These are phyloP conservation scores for Calcarisporium arbuscula DNA, from an alignment of 2,329 filamentous ascomycete genomes.

Conservation along the genomic window DNA sequence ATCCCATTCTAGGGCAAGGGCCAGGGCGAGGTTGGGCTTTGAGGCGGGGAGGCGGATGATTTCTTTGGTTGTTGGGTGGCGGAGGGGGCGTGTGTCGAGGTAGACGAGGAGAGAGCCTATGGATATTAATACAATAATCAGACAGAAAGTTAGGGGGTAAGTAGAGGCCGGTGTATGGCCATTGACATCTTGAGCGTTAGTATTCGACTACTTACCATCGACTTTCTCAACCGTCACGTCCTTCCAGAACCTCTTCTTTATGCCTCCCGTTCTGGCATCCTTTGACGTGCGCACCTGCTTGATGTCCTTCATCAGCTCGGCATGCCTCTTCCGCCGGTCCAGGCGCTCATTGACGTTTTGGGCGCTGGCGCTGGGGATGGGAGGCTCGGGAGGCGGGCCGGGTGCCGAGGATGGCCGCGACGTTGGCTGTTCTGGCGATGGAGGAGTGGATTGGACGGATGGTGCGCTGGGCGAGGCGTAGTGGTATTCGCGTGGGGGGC, in stretches of 20 bases:
- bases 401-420: constrained; percentile 46
- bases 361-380: constrained; percentile 28
- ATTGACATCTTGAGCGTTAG: too few species aligned
- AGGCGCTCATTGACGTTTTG: constrained; percentile 37
- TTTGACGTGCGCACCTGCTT: constrained; percentile 37
- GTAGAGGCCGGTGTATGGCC: too few species aligned
- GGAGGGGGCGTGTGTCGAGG: constrained; percentile 73
- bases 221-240: constrained; percentile 66
- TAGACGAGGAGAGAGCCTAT: constrained; percentile 52
- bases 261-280: constrained; percentile 32
- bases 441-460: constrained; percentile 26
- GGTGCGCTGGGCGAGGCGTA: constrained; percentile 26
- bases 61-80: constrained; percentile 66
- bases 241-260: constrained; percentile 81
- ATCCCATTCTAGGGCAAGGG: constrained; percentile 92
- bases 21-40: constrained; percentile 77
- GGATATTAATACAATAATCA: neutral
- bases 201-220: constrained; percentile 42
- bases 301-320: constrained; percentile 46
- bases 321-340: constrained; percentile 46
- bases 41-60: constrained; percentile 64
- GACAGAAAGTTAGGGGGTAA: neutral
- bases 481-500: constrained; percentile 29
- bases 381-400: constrained; percentile 55
- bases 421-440: constrained; percentile 33